Conservation (phyloP, 192 early-diverging fungal genomes). For the Dispira simplex region DNA sequence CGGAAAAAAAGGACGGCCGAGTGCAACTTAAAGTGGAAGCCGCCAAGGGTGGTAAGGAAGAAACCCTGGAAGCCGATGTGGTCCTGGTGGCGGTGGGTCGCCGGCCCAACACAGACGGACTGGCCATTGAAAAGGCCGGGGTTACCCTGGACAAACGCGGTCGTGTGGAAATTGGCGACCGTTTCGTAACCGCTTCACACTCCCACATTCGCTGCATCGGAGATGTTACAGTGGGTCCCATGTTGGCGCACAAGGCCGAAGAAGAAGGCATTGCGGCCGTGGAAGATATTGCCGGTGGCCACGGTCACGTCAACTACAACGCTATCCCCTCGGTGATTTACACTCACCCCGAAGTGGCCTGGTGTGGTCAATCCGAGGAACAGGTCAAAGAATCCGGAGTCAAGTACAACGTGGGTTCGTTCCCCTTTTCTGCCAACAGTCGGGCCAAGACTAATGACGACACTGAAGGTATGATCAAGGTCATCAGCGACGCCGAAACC, state of each 20-base stretch:
- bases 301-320: conserved; percentile 98
- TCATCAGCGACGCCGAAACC: conserved; percentile 90
- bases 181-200: conserved; percentile 55
- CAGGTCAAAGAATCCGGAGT: conserved; percentile 74
- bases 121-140: conserved; percentile 85
- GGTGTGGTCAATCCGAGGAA: conserved; percentile 95
- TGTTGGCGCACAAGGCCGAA: conserved; percentile 99
- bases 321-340: conserved; percentile 97
- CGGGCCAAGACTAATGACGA: conserved; percentile 97
- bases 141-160: conserved; percentile 77
- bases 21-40: conserved; percentile 86
- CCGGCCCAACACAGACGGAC: conserved; percentile 82
- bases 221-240: conserved; percentile 91
- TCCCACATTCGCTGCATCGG: conserved; percentile 87
- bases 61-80: conserved; percentile 80
- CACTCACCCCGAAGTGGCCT: conserved; percentile 96
- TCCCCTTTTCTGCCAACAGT: conserved; percentile 93
- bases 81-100: conserved; percentile 90
- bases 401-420: conserved; percentile 81
- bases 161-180: conserved; percentile 61
- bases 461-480: conserved; percentile 86
- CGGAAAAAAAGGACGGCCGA: conserved; percentile 70
- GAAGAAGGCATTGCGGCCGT: conserved; percentile 97
- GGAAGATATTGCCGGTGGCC: conserved; percentile 79
- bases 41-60: conserved; percentile 61